These are phyloP conservation scores for Naganishia randhawae DNA, from an alignment of 768 basidiomycete genomes.

Conservation along the genomic window DNA sequence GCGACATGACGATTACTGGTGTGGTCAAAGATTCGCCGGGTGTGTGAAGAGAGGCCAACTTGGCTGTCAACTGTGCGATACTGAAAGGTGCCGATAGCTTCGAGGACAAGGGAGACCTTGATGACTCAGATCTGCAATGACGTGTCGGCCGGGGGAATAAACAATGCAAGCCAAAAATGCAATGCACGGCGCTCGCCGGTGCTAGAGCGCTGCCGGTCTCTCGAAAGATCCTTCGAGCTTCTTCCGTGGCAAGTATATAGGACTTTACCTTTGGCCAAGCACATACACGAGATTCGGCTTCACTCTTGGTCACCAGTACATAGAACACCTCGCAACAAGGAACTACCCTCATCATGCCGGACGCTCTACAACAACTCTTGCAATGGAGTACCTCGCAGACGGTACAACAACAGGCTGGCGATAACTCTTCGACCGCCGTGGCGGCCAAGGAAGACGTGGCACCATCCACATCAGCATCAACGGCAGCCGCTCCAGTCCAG, in stretches of 20 bases:
- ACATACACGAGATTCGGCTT: background rate
- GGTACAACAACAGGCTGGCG: background rate
- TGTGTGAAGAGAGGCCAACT: background rate
- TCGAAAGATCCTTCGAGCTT: constrained; percentile 15
- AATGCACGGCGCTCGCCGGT: background rate
- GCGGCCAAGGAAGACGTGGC: background rate
- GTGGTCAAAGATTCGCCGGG: too few relatives aligned
- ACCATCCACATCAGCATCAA: background rate
- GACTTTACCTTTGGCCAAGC: background rate
- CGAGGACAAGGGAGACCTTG: background rate
- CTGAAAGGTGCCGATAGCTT: background rate
- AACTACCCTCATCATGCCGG: background rate
- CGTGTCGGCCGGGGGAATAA: background rate
- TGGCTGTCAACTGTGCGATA: too few relatives aligned
- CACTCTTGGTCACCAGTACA: background rate
- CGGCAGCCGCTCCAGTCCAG: constrained; percentile 8
- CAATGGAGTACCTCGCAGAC: constrained; percentile 13
- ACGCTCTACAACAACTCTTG: constrained; percentile 17
- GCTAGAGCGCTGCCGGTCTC: constrained; percentile 1
- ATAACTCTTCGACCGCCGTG: constrained; percentile 12
- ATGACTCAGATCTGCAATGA: constrained; percentile 2
- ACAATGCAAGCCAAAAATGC: background rate
- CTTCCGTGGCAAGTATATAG: constrained; percentile 4
- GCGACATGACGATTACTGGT: constrained; percentile 54
- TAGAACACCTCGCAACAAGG: background rate